Base-by-base conservation (phyloP, 768 basidiomycete genomes). In the Serendipita indica region DNA sequence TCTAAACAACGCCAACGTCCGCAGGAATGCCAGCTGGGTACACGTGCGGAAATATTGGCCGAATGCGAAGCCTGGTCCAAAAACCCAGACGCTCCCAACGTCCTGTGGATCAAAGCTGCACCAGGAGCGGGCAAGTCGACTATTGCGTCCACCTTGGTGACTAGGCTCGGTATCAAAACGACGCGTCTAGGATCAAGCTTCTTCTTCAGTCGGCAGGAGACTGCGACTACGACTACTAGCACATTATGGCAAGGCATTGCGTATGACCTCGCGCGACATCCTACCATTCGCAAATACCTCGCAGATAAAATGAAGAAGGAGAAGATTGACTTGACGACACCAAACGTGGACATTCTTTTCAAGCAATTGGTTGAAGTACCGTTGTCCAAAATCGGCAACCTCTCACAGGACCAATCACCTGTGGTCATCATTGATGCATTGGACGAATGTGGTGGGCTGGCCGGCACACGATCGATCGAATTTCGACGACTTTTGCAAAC, bases 401-500 rank as follows among this genome's bases (percentile, higher is more conserved):
- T 43, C 3, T 25, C 41, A 10, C 6, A 22, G 20, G 49, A 54
- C 6, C 20, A 54, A n/a, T 32, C 30, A 54, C 49, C 49, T n/a
- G 30, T 54, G 6, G 30, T 54, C 5, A 28, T 54, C 5, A 10
- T 54, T 10, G 49, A 54, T 54, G 49, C 49, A 5, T n/a, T 54
- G 22, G 49, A 54, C 22, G 49, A 54, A 28, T 54, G 49, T 54
- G 49, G 49, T 22, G 49, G 49, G 20, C 22, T 54, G 3, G 49
- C 20, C n/a, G 49, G 49, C 7, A n/a, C 3, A 3, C 49, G 49
- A 25, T 54, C 49, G 4, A 28, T 10, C 6, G 22, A 54, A 3
- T 16, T n/a, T 7, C 3, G 30, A 28, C 20, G 30, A 22, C 49
- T 54, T 30, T 3, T 54, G 18, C 49, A 28, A 7, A 54, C 49